Base-by-base conservation (phyloP, 352 stramenopile genomes). In the Globisporangium echinulatum region DNA sequence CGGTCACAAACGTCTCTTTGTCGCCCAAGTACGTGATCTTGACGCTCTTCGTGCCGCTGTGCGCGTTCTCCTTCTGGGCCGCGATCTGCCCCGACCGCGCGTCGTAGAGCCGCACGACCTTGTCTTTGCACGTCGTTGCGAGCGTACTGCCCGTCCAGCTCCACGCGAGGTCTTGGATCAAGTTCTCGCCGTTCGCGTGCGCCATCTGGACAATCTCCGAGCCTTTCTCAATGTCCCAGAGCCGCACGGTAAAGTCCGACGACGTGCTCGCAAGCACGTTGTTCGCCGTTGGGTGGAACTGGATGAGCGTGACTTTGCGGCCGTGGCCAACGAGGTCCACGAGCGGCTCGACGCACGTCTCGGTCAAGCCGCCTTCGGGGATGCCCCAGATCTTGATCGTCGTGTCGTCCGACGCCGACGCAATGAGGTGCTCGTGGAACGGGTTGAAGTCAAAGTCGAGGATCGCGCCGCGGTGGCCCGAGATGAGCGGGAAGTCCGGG, bases 401-500 rank as follows among this genome's bases (percentile, higher is more conserved):
- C 19, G 87, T 97, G 75, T 99, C 97, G 63, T 99, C 97, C 49
- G 85, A 97, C 19, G 87, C 96, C 52, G 95, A 98, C 6, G 97
- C 96, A 50, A 99, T 79, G 60, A 99, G 85, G 58, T 98, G 84
- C 58, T 98, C 92, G 69, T 98, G 84, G 74, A 98, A 98, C 15
- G 97, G 97, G 77, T 98, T 99, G 77, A 99, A 99, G 69, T 99
- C 97, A 74, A 99, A 99, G 79, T 99, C 98, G 36, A 99, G 74
- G 50, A 99, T 97, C 17, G 94, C 79, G 19, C 90, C 94, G 44
- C 89, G 88, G 74, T 99, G 97, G 43, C 97, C 97, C 50, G 93
- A 91, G 54, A 99, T 90, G 52, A 98, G 81, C 38, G 96, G 93
- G 61, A 96, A 95, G 62, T 96, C 91, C 47, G 88, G 79, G 64